Base-by-base conservation (phyloP, 805 yeast species). In the Saccharomycopsis guyanensis region DNA sequence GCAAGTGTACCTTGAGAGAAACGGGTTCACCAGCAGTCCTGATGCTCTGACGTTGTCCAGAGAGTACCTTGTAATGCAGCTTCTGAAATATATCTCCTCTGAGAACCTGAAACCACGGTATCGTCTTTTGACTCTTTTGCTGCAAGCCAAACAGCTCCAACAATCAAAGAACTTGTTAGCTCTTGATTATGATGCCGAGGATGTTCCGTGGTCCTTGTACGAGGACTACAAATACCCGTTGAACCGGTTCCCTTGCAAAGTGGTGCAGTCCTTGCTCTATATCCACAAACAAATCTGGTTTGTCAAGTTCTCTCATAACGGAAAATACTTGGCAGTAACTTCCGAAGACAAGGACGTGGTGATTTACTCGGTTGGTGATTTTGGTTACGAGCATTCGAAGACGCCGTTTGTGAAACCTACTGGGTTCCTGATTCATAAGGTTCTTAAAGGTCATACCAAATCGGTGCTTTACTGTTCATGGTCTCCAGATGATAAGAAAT, bases 231-330 rank as follows among this genome's bases (percentile, higher is more conserved):
- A 57, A 37, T 64, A 60, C 37, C 55, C 62, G 40, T 50, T 55
- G 33, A 49, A 56, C 16, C 55, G 60, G 35, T 73, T 76, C 50
- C 86, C 87, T 1, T 68, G 68, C 18, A 65, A 64, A 2, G 60
- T 74, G 2, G 57, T 73, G 10, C 68, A 70, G 46, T 69, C 72
- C 0, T 62, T 84, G 4, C 16, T 10, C 25, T n/a, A 36, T 3
- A 40, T 40, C 12, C 15, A 63, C 1, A 78, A 81, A 57, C 95
- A 89, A 60, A 91, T 86, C 10, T 89, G 97, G 97, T 82, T 71
- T 58, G 70, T 83, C 12, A 75, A 75, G 47, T 88, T 86, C 58
- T 82, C 93, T 4, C 84, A 87, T 39, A 73, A 75, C 63, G 96
- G 96, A 2, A 72, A 70, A 51, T 78, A 68, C 53, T 65, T 89